phyloP scores from a whole-genome alignment of 306 rosid genomes.

The Rubus parviflorus region DNA sequence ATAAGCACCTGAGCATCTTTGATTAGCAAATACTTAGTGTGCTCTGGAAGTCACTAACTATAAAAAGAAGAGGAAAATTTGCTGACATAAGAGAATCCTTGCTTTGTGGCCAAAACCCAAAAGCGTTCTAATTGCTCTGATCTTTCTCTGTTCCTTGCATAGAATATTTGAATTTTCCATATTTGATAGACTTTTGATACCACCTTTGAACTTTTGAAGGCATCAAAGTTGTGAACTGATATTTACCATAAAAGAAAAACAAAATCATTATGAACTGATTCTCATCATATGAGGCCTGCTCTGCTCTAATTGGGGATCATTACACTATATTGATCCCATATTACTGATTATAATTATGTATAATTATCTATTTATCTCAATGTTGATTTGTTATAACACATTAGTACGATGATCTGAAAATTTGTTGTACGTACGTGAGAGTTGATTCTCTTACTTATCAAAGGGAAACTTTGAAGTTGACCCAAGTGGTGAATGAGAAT shows the following conservation, averaged over 20 bases:
- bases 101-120: conserved; percentile 13
- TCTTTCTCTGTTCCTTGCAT: background rate
- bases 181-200: conserved; percentile 15
- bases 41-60: conserved; percentile 41
- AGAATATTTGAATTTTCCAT: conserved; percentile 2
- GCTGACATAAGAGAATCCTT: conserved; percentile 24
- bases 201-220: background rate
- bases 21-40: conserved; percentile 24
- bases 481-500: background rate
- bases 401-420: background rate
- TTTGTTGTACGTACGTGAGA: background rate
- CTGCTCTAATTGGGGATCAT: background rate
- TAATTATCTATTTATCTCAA: too few relatives aligned
- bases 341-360: background rate
- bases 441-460: background rate
- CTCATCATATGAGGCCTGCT: too few relatives aligned
- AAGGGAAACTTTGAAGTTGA: background rate
- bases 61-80: conserved; percentile 34
- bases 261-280: background rate
- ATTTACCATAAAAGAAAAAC: background rate
- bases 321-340: background rate
- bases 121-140: conserved; percentile 1
- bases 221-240: background rate
- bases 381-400: background rate
- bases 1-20: conserved; percentile 38